phyloP scores from a whole-genome alignment of 805 yeast genomes.

The Kodamaea jinghongensis region DNA sequence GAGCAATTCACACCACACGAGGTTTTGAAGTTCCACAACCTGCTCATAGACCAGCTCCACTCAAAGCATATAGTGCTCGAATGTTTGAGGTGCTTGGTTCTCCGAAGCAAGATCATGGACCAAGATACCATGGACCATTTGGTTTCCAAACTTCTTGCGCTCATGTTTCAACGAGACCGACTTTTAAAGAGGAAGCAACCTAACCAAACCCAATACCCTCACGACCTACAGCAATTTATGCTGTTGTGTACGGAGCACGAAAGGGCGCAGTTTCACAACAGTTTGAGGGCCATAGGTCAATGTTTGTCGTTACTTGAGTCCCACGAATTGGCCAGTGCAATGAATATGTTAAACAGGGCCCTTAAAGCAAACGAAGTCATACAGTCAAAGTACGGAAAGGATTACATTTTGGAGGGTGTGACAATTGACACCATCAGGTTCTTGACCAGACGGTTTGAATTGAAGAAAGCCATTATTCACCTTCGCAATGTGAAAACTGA shows the following conservation, averaged over 20 bases:
- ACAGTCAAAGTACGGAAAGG: constrained; percentile 14
- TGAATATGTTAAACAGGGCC: constrained; percentile 15
- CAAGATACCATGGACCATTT: constrained; percentile 9
- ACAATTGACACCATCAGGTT: constrained; percentile 20
- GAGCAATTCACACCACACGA: not conserved
- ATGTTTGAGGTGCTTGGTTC: constrained; percentile 10
- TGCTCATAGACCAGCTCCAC: not conserved
- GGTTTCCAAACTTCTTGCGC: constrained; percentile 13
- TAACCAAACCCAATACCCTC: not conserved
- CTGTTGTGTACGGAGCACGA: constrained; percentile 15
- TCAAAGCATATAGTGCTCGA: constrained; percentile 12
- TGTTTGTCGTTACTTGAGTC: constrained; percentile 22
- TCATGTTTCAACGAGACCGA: constrained; percentile 11
- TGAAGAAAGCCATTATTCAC: constrained; percentile 15
- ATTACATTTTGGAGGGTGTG: constrained; percentile 19
- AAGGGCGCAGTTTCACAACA: constrained; percentile 23
- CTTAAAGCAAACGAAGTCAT: not conserved
- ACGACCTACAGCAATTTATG: constrained; percentile 16
- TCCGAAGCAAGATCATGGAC: constrained; percentile 13
- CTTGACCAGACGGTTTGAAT: constrained; percentile 10
- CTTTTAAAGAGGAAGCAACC: constrained; percentile 7
- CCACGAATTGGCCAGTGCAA: constrained; percentile 14
- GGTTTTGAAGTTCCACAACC: constrained; percentile 1
- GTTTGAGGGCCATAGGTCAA: constrained; percentile 29
- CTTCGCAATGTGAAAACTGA: constrained; percentile 20